Evolutionary conservation across 768 basidiomycete genomes (phyloP).

Genomic region (Cystoderma amianthinum): DNA sequence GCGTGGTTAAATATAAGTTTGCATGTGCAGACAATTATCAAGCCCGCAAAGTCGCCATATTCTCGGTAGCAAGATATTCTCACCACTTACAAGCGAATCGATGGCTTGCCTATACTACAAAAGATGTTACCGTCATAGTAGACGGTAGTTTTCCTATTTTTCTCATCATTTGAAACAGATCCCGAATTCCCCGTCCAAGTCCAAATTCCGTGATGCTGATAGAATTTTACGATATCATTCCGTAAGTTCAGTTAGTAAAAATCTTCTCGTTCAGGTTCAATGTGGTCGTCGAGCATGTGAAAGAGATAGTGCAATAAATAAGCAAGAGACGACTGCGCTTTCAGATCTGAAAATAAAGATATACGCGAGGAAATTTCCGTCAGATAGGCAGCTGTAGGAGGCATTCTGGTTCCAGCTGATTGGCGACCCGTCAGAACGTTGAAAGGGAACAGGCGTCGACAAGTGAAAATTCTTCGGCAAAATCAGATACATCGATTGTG

Average conservation of each 20-base stretch:
- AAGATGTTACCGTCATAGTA: not conserved
- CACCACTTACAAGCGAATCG: not conserved
- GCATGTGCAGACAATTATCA: too few relatives aligned
- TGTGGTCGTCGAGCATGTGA: too few relatives aligned
- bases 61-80: too few relatives aligned
- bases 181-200: not conserved
- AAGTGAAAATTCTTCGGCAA: not conserved
- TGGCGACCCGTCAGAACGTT: constrained; percentile 3
- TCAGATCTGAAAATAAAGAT: not conserved
- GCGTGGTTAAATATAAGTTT: too few relatives aligned
- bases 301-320: too few relatives aligned
- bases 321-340: too few relatives aligned
- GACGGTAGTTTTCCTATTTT: not conserved
- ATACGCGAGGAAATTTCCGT: not conserved
- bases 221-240: too few relatives aligned
- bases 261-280: too few relatives aligned
- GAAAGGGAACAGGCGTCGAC: not conserved
- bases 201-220: too few relatives aligned
- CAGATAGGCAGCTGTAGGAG: not conserved
- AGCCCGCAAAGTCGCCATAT: too few relatives aligned
- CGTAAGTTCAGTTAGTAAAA: too few relatives aligned
- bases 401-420: not conserved
- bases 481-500: not conserved
- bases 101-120: not conserved
- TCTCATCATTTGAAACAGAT: not conserved